Conservation (phyloP, 73 alveolate species). For the Tetrahymena thermophila region DNA sequence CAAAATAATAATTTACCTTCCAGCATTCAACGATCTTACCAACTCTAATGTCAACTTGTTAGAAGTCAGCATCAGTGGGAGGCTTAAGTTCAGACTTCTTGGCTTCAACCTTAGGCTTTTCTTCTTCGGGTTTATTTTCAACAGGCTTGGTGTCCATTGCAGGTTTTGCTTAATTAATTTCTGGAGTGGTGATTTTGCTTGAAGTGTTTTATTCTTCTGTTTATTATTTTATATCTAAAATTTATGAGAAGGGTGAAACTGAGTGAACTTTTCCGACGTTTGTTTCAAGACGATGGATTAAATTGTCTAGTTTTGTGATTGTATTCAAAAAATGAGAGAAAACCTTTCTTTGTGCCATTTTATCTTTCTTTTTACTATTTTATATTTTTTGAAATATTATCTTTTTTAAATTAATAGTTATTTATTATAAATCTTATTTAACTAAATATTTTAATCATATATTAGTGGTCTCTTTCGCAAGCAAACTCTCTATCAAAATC, state of each 20-base stretch:
- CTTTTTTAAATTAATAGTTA: neutral
- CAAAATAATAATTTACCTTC: neutral
- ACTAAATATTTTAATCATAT: neutral
- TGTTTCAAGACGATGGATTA: slow-evolving; percentile 1
- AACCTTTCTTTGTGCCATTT: neutral
- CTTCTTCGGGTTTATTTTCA: neutral
- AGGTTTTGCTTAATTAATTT: neutral
- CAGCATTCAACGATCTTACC: slow-evolving; percentile 1
- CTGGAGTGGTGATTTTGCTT: neutral
- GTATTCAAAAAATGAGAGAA: neutral
- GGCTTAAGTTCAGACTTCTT: neutral
- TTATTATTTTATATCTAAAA: neutral
- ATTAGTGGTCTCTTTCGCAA: neutral
- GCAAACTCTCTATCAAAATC: neutral
- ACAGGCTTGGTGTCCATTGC: neutral
- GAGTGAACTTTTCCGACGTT: neutral
- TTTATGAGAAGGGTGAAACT: neutral
- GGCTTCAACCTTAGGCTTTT: neutral
- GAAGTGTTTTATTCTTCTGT: neutral
- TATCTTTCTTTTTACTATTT: neutral
- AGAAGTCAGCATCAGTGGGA: neutral
- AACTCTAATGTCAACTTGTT: neutral
- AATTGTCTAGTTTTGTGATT: neutral
- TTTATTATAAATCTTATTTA: neutral
- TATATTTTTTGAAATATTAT: neutral